Evolutionary conservation across 139 green algal genomes (phyloP).

Genomic region (Picochlorum costavermella): DNA sequence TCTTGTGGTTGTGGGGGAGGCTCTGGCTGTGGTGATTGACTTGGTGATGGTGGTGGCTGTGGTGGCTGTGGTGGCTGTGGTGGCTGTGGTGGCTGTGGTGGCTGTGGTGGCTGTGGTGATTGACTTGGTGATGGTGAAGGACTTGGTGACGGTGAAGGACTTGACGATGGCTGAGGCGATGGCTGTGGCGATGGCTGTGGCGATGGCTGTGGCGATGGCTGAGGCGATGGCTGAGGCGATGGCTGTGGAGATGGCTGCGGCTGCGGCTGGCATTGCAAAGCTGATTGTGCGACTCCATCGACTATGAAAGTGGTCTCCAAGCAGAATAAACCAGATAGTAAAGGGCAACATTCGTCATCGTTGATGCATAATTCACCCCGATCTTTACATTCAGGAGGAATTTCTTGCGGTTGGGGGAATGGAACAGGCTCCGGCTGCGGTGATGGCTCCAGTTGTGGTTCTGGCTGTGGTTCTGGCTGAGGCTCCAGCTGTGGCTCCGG

Average conservation of each 20-base stretch:
- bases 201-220: background rate
- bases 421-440: background rate
- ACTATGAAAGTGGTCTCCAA: background rate
- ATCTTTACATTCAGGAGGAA: slow-evolving; percentile 1
- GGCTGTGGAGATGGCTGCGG: background rate
- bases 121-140: background rate
- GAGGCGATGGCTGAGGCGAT: background rate
- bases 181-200: background rate
- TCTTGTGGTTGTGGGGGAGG: background rate
- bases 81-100: background rate
- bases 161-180: background rate
- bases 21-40: background rate
- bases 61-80: background rate
- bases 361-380: background rate
- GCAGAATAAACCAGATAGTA: slow-evolving; percentile 1
- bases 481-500: background rate
- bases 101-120: background rate
- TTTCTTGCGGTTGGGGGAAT: background rate
- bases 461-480: background rate
- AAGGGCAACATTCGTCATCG: background rate
- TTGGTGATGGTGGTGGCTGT: background rate
- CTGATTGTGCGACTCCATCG: background rate
- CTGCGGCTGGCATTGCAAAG: background rate
- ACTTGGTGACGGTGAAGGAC: too few species aligned
- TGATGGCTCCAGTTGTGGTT: background rate